Evolutionary conservation across 768 basidiomycete species (phyloP), one percentile per base, ranked within the genome.

Genomic region (Pulveroboletus sp.): DNA sequence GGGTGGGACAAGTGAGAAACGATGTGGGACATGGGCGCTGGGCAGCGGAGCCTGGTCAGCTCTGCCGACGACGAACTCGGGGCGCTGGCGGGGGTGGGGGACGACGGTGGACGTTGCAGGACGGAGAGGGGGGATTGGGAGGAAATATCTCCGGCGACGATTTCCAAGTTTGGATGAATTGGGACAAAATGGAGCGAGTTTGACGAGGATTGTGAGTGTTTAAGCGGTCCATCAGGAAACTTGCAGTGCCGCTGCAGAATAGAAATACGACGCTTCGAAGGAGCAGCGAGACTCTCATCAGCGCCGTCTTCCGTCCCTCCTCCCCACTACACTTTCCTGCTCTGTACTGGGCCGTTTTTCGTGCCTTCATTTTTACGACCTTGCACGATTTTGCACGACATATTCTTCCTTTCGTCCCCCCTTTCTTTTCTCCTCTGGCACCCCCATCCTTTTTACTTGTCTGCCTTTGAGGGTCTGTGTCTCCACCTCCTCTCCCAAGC

Each of bases 341-440:
- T 63, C 57, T 48, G 18, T 50, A 51, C 53, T 52, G 50, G 67
- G 59, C 61, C 57, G 52, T 62, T 55, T 32, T 43, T 50, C 56
- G 54, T 58, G 57, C 66, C 66, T 66, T 68, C 71, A 66, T 66
- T 71, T 77, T 82, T 77, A 81, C 81, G 80, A 81, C 78, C 73
- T 71, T 74, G 65, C 73, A 82, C 81, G 81, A 82, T 71, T 72
- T 72, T 76, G 74, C 73, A 85, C 84, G 83, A 85, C 84, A 68
- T 72, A 73, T 70, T 65, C 70, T 67, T 69, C 70, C 61, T 47
- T 56, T 54, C 46, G 56, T 55, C 69, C 74, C 69, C 74, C 69
- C 71, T 70, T 71, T 71, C 66, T 71, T 69, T 64, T 69, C 65
- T 47, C 52, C 65, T 47, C 52, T 39, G 18, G 43, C 43, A 54